Base-by-base conservation (phyloP, 371 early-diverging fungal genomes). In the Cokeromyces recurvatus region DNA sequence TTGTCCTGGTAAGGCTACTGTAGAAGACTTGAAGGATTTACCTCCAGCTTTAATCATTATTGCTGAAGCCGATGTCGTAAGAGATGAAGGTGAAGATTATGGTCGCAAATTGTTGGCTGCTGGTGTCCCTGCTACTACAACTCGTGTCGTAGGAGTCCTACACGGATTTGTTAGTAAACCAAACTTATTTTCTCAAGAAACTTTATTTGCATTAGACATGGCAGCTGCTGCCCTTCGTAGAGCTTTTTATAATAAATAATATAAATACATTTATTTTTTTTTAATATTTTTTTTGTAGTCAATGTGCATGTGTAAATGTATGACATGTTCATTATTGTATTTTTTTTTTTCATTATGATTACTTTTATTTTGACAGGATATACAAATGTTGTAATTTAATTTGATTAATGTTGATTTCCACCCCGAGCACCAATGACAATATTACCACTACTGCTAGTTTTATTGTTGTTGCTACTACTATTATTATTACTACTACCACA, bases 81-180 rank as follows among this genome's bases (percentile, higher is more conserved):
- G 59, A 16, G 59, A 59, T 31, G 55, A 29, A 11, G 29, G 29
- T 11, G 29, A 29, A 11, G 29, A 37, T 1, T 59, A 32, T 40
- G 55, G 46, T 40, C 45, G 43, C 15, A 55, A 55, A n/a, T 27
- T 59, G 17, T 32, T 55, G 37, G 16, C 45, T 5, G 59, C 59
- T 2, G 46, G 21, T 46, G 55, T 59, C 2, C 17, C 32, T 21
- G 50, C 55, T 7, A 23, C 45, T 15, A 21, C 46, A 5, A 35
- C 34, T 25, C 55, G 59, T n/a, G 34, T 48, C 10, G 23, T 50
- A 24, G 55, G 56, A 14, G 42, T 41, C 3, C 36, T 59, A 2
- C 59, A 59, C 31, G 51, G 55, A 1, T 59, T 56, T 46, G 8
- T 56, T 1, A 11, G 45, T 4, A 29, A 36, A 14, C 4, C 35